These are phyloP conservation scores for Castanopsis chinensis DNA, from an alignment of 306 rosid genomes.

Conservation along the genomic window DNA sequence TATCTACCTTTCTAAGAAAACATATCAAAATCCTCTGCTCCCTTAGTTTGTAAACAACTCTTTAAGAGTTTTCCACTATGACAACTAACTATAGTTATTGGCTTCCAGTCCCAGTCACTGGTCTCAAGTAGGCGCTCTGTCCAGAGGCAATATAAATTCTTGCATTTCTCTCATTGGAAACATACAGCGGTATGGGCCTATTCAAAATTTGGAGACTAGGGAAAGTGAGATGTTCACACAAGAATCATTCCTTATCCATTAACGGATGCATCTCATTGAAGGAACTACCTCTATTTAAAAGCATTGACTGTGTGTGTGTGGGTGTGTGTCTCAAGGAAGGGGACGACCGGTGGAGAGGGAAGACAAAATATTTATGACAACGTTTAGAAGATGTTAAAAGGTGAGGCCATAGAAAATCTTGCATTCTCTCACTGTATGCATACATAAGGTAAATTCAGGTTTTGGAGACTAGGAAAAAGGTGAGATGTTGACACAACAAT, in stretches of 20 bases:
- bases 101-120: no score
- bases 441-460: neutral
- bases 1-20: no score
- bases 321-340: no score
- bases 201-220: neutral
- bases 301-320: neutral
- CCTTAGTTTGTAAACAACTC: no score
- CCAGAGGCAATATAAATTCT: neutral
- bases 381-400: neutral
- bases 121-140: no score
- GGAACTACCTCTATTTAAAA: neutral
- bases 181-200: neutral
- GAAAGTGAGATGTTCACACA: neutral
- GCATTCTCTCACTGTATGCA: neutral
- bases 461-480: neutral
- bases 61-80: no score
- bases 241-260: neutral
- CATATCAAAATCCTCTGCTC: no score
- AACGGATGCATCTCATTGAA: neutral
- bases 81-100: no score
- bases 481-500: neutral
- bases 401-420: neutral
- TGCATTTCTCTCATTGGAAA: neutral
- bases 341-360: no score
- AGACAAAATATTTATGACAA: no score